Percentiles rank a stretch among this genome's conserved stretches.
Conservation (phyloP, 2,329 filamentous ascomycete genomes). For the Ophiostoma fasciatum region DNA sequence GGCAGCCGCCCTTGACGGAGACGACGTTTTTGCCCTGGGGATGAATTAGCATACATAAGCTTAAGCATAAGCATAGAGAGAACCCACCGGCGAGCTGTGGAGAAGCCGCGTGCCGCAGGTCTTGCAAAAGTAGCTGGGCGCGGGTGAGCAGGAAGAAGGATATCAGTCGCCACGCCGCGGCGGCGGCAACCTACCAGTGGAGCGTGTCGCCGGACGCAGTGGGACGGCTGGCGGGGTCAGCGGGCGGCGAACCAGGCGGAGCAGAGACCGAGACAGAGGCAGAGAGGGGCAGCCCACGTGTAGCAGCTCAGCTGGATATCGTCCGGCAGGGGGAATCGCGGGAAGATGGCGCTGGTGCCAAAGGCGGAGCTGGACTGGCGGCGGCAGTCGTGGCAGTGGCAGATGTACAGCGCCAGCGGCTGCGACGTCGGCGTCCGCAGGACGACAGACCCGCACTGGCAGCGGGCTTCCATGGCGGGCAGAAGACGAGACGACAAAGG, state of each 20-base stretch:
- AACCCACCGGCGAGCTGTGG: slow-evolving; percentile 38
- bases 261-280: not conserved
- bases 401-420: slow-evolving; percentile 14
- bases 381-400: slow-evolving; percentile 13
- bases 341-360: slow-evolving; percentile 56
- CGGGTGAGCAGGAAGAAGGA: not conserved
- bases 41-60: not conserved
- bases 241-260: too few species aligned
- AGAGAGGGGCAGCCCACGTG: slow-evolving; percentile 28
- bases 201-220: slow-evolving; percentile 41
- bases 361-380: slow-evolving; percentile 30
- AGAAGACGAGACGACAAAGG: too few species aligned
- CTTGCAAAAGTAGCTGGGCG: slow-evolving; percentile 46
- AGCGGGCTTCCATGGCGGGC: slow-evolving; percentile 12
- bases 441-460: slow-evolving; percentile 12
- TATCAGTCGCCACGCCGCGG: too few species aligned
- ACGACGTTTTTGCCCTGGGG: slow-evolving; percentile 40
- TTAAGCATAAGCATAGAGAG: not conserved
- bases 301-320: slow-evolving; percentile 37
- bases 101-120: slow-evolving; percentile 50
- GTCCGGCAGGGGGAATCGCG: slow-evolving; percentile 42
- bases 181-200: slow-evolving; percentile 43
- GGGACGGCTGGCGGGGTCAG: slow-evolving; percentile 28
- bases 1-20: slow-evolving; percentile 52
- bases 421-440: slow-evolving; percentile 11